Conservation (phyloP, 1,284 basidiomycete species). For the Peniophora sp. region DNA sequence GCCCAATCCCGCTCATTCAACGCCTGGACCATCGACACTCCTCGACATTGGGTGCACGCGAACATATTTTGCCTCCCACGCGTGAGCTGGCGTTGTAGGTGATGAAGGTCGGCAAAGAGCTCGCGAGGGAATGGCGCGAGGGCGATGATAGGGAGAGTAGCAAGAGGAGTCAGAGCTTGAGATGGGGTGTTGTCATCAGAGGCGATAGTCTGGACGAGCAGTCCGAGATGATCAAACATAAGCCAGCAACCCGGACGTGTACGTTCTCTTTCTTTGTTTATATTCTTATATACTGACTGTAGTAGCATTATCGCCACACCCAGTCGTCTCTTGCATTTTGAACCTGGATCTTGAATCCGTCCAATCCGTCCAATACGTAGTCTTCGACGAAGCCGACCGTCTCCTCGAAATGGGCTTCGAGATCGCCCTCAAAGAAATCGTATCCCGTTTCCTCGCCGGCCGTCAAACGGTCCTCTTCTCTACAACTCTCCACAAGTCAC, state of each 20-base stretch:
- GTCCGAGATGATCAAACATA: constrained; percentile 93
- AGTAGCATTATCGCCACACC: constrained; percentile 92
- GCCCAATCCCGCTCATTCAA: constrained; percentile 89
- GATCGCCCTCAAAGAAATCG: constrained; percentile 85
- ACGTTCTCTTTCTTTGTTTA: constrained; percentile 24
- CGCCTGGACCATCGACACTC: constrained; percentile 81
- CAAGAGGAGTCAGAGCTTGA: constrained; percentile 60
- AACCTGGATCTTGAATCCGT: constrained; percentile 83
- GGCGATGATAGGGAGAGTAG: constrained; percentile 43
- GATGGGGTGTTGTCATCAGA: constrained; percentile 95
- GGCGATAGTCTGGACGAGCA: constrained; percentile 96
- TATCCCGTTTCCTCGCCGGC: constrained; percentile 77
- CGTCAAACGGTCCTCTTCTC: constrained; percentile 95
- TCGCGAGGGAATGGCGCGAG: constrained; percentile 72
- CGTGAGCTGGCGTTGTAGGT: constrained; percentile 95
- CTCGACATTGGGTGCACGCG: constrained; percentile 77
- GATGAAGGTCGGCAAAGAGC: constrained; percentile 90
- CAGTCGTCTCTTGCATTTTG: constrained; percentile 96
- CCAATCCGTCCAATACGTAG: constrained; percentile 89
- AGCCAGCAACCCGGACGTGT: constrained; percentile 94
- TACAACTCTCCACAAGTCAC: constrained; percentile 92
- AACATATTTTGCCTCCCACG: constrained; percentile 86
- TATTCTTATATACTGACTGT: constrained; percentile 2
- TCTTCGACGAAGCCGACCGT: constrained; percentile 98
- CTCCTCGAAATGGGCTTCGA: constrained; percentile 99